Percentiles rank a stretch among this genome's conserved stretches.
Conservation (phyloP, 2,329 filamentous ascomycete genomes). For the Microsporum ferrugineum region DNA sequence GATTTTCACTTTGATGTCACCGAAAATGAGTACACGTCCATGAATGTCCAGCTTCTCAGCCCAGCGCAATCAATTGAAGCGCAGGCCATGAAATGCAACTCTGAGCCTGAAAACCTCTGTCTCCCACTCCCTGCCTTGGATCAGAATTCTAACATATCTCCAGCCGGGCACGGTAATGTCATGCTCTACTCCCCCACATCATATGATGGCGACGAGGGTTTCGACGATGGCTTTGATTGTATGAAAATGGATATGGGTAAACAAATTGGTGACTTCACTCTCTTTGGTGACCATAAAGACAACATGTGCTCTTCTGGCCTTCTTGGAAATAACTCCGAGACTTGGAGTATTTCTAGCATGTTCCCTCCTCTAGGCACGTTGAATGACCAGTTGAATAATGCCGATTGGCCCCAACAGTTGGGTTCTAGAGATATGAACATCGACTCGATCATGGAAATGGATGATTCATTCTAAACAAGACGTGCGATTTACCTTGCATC, state of each 20-base stretch:
- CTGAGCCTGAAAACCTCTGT: slow-evolving; percentile 7
- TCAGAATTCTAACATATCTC: slow-evolving; percentile 19
- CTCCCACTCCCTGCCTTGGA: slow-evolving; percentile 10
- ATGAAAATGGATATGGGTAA: slow-evolving; percentile 11
- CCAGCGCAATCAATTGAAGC: slow-evolving; percentile 2
- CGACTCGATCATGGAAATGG: slow-evolving; percentile 1
- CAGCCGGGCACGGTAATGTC: slow-evolving; percentile 20
- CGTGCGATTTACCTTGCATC: background rate
- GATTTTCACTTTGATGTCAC: slow-evolving; percentile 15
- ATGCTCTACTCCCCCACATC: slow-evolving; percentile 23
- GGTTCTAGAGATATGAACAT: background rate
- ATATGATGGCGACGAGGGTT: slow-evolving; percentile 17
- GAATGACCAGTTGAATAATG: background rate
- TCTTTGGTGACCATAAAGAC: slow-evolving; percentile 4
- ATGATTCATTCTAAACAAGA: background rate
- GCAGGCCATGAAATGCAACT: background rate
- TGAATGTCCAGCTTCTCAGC: slow-evolving; percentile 20
- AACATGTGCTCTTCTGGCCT: background rate
- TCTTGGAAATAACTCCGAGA: background rate
- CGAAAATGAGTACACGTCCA: slow-evolving; percentile 19
- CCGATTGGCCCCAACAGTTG: background rate
- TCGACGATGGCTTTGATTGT: slow-evolving; percentile 16
- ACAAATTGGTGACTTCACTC: slow-evolving; percentile 20
- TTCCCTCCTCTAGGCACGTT: background rate
- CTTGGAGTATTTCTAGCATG: background rate